Conservation (phyloP, 805 yeast genomes). For the Starmerella cellae region DNA sequence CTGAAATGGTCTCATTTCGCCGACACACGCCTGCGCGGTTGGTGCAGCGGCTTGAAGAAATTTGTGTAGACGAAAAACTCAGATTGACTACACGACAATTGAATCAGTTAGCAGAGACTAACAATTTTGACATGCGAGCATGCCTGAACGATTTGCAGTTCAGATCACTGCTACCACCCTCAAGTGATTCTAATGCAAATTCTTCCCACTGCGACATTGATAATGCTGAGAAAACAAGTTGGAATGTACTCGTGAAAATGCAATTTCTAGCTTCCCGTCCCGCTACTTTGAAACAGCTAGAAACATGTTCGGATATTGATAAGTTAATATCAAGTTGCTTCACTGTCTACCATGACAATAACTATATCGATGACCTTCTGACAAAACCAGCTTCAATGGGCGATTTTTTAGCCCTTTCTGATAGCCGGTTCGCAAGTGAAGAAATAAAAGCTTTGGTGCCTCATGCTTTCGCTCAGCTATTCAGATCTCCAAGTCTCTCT, state of each 20-base stretch:
- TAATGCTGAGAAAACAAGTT: conserved; percentile 8
- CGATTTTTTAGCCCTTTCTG: conserved; percentile 70
- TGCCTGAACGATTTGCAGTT: conserved; percentile 78
- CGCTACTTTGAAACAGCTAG: conserved; percentile 35
- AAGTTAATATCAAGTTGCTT: conserved; percentile 58
- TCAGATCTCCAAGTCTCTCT: conserved; percentile 30
- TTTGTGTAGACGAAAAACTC: conserved; percentile 44
- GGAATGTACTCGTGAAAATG: conserved; percentile 47
- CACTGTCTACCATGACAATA: conserved; percentile 45
- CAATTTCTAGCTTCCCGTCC: conserved; percentile 47
- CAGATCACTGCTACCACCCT: conserved; percentile 20
- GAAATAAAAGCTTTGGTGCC: conserved; percentile 16
- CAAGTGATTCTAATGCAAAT: neutral
- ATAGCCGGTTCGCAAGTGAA: conserved; percentile 25
- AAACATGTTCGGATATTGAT: conserved; percentile 41
- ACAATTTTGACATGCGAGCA: conserved; percentile 75
- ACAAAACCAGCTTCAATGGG: conserved; percentile 41
- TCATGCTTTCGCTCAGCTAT: conserved; percentile 53
- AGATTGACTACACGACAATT: conserved; percentile 38
- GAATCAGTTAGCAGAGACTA: conserved; percentile 50
- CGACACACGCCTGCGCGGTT: conserved; percentile 41
- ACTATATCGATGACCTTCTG: conserved; percentile 43
- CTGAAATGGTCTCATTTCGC: conserved; percentile 58
- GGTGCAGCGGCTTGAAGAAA: conserved; percentile 36
- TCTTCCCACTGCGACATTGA: too few relatives aligned